Evolutionary conservation across 768 basidiomycete species (phyloP), one percentile per base, ranked within the genome.

Genomic region (Scleroderma bovista): DNA sequence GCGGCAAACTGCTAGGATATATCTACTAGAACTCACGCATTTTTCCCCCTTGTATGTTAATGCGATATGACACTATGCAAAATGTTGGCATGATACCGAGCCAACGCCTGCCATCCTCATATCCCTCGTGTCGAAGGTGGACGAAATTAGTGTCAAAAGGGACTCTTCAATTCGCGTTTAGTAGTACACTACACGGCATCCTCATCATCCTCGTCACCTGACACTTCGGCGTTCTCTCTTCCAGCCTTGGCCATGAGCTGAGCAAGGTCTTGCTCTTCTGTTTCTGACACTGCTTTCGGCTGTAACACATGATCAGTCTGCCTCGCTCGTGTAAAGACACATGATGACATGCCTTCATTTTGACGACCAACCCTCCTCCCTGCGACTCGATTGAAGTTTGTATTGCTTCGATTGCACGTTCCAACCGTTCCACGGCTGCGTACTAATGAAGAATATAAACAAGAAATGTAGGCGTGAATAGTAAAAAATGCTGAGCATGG

Each of bases 271-370:
- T 93, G 88, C 68, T 99, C 96, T 71, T 99, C 96, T 5, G 89
- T 90, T 68, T 97, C 96, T 22, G 91, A 93, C 33, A 99, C 88
- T 2, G 95, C 93, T 76, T 98, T 98, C 52, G 96, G 96, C 93
- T 96, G 57, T 26, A 17, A 52, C 44, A 45, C 22, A 36, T 33
- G 19, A 11, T 9, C n/a, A 37, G 42, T 37, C 16, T 42, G 54
- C 20, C 23, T 16, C 26, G 10, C n/a, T 22, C 37, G 16, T 32
- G 52, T 20, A 34, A 40, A 15, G 34, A 29, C 15, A 20, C 44
- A 46, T 17, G 20, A 43, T 11, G 13, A 23, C 44, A 36, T 53
- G 89, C 93, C 83, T 91, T 94, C 94, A 99, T 97, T 76, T 97
- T 98, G 33, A 99, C 86, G 29, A 88, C 76, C 51, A 98, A 74